phyloP scores from a whole-genome alignment of 2,329 filamentous ascomycete genomes.

The Fusarium cyanostomum region DNA sequence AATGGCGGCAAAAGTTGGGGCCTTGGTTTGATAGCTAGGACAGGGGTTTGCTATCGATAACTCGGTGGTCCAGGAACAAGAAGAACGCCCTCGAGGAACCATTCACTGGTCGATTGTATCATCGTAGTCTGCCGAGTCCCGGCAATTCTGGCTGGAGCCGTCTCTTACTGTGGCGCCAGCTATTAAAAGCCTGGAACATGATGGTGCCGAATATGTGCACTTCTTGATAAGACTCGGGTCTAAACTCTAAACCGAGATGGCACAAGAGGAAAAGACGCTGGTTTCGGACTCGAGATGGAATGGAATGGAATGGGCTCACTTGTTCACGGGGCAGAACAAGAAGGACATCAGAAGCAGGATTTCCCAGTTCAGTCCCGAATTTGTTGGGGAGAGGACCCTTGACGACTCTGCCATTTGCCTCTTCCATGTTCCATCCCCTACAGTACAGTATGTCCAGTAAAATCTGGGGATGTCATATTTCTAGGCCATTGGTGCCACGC shows the following conservation, averaged over 20 bases:
- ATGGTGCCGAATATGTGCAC: neutral
- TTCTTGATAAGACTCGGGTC: conserved; percentile 4
- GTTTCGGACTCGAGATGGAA: conserved; percentile 23
- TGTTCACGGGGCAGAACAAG: conserved; percentile 21
- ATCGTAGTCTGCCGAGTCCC: conserved; percentile 6
- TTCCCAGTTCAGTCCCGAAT: conserved; percentile 9
- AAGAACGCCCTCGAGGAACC: conserved; percentile 12
- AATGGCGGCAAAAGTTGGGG: conserved; percentile 34
- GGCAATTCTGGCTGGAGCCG: conserved; percentile 28
- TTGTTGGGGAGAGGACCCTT: conserved; percentile 30
- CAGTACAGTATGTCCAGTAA: conserved; percentile 35
- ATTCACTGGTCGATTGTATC: conserved; percentile 14
- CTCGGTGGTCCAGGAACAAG: neutral
- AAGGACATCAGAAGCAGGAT: conserved; percentile 21
- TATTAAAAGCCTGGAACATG: conserved; percentile 17
- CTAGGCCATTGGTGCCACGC: conserved; percentile 43
- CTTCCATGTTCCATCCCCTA: conserved; percentile 4
- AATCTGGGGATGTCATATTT: conserved; percentile 33
- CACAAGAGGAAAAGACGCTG: conserved; percentile 16
- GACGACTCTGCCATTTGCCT: conserved; percentile 2
- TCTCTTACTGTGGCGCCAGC: conserved; percentile 22
- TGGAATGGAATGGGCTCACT: conserved; percentile 24
- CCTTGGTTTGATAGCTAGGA: conserved; percentile 27
- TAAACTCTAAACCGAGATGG: conserved; percentile 26
- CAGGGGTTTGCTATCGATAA: conserved; percentile 26